phyloP scores from a whole-genome alignment of 78 protist species.

The Creolimax fragrantissima region DNA sequence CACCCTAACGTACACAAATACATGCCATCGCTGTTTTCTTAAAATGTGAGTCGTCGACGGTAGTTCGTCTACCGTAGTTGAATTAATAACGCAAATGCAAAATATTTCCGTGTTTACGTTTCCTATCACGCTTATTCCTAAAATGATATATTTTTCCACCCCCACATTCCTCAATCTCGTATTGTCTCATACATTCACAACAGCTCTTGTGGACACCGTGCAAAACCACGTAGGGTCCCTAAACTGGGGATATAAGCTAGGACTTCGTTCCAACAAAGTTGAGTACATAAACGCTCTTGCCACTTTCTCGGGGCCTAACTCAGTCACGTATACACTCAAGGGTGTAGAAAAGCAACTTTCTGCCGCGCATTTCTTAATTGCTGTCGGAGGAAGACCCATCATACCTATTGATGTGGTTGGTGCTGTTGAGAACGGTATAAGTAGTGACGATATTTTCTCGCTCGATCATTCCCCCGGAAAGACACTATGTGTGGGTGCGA shows the following conservation, averaged over 20 bases:
- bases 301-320: constrained; percentile 57
- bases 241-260: constrained; percentile 75
- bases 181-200: neutral
- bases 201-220: constrained; percentile 46
- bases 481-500: constrained; percentile 78
- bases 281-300: constrained; percentile 76
- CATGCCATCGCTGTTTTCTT: neutral
- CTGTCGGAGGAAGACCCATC: constrained; percentile 80
- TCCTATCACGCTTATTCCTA: too few relatives aligned
- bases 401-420: constrained; percentile 60
- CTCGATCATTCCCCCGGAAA: constrained; percentile 66
- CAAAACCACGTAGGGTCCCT: constrained; percentile 65
- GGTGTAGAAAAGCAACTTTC: constrained; percentile 31
- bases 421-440: constrained; percentile 67
- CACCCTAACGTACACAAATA: too few relatives aligned
- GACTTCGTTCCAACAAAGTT: constrained; percentile 46
- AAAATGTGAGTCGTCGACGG: too few relatives aligned
- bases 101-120: too few relatives aligned
- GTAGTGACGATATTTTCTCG: constrained; percentile 81
- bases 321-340: neutral
- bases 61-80: too few relatives aligned
- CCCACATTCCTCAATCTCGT: neutral
- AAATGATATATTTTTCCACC: too few relatives aligned
- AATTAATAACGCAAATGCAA: too few relatives aligned
- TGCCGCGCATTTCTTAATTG: constrained; percentile 57